Conservation (phyloP, 2,329 filamentous ascomycete genomes). For the Aspergillus pseudoviridinutans region DNA sequence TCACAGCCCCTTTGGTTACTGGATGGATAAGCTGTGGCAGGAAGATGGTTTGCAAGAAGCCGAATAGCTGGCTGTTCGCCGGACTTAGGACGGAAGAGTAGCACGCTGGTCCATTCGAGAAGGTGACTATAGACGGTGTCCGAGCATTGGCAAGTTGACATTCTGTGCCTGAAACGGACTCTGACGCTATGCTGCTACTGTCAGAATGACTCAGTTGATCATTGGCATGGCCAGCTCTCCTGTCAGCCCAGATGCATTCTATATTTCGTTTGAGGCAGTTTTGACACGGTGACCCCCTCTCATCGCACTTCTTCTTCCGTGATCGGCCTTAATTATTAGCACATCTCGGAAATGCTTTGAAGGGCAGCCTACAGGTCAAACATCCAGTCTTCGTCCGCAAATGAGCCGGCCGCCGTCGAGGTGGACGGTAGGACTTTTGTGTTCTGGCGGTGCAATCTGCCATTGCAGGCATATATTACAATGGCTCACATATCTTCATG, state of each 20-base stretch:
- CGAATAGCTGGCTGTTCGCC: conserved; percentile 14
- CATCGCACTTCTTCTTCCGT: conserved; percentile 26
- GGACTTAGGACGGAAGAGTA: conserved; percentile 2
- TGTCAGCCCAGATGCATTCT: conserved; percentile 15
- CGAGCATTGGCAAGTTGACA: neutral
- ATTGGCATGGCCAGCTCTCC: too few species aligned
- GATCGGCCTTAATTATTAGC: conserved; percentile 11
- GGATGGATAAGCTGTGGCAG: conserved; percentile 20
- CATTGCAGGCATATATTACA: too few species aligned
- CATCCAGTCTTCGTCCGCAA: conserved; percentile 26
- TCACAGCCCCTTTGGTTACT: conserved; percentile 7
- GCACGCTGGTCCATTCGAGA: neutral
- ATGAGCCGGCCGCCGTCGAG: conserved; percentile 22
- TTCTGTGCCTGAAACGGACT: neutral
- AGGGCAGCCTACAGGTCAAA: conserved; percentile 18
- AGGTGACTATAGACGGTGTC: neutral
- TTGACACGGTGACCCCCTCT: conserved; percentile 11
- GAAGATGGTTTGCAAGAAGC: conserved; percentile 18
- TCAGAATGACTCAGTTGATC: too few species aligned
- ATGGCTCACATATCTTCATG: too few species aligned
- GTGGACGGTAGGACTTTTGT: conserved; percentile 10
- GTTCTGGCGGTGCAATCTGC: too few species aligned
- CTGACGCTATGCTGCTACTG: too few species aligned
- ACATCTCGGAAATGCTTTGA: neutral
- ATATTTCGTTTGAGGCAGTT: conserved; percentile 16